Evolutionary conservation across 768 basidiomycete species (phyloP), one percentile per base, ranked within the genome.

Genomic region (Arthromyces matolae): DNA sequence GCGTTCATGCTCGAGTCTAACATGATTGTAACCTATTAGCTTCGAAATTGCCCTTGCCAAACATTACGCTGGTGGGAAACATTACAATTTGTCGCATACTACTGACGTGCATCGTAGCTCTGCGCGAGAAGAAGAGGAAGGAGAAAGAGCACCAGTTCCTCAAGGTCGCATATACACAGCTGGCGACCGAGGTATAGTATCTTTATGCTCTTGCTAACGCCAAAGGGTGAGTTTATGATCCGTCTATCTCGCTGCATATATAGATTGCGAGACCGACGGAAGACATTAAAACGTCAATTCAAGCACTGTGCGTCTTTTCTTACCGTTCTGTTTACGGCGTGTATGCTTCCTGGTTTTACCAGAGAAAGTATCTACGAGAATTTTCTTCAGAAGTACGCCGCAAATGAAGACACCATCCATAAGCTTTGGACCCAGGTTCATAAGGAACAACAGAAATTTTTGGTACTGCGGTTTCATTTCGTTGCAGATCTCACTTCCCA

Each of bases 391-490:
- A 53, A 56, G 35, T 62, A 62, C 25, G 60, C 60, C n/a, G 44
- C 54, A n/a, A 53, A 50, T 35, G 60, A 62, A 45, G 60, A 62
- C 29, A 47, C n/a, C 10, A 62, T 62, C 9, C 56, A 57, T 27
- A 50, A 51, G 25, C 43, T 62, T 22, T 58, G 56, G 55, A 46
- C 27, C 22, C 60, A 60, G 32, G 47, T 62, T 32, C 51, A 51
- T 18, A 49, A 56, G 22, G 59, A 60, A 42, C 59, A 54, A 23
- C 51, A 60, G 48, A 62, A 58, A 37, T 38, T 61, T 32, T n/a
- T 45, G 44, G 60, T 58, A 50, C 34, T 45, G 39, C n/a, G 20
- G 19, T 23, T 39, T 10, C 31, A 31, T 40, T 31, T 35, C 4
- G 13, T 19, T 27, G 24, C 14, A 6, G 18, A 36, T 27, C 46